A percentile compares a stretch with the other conserved stretches of the same genome.
Conservation (phyloP, 1,284 basidiomycete genomes). For the Pisolithus thermaeus region DNA sequence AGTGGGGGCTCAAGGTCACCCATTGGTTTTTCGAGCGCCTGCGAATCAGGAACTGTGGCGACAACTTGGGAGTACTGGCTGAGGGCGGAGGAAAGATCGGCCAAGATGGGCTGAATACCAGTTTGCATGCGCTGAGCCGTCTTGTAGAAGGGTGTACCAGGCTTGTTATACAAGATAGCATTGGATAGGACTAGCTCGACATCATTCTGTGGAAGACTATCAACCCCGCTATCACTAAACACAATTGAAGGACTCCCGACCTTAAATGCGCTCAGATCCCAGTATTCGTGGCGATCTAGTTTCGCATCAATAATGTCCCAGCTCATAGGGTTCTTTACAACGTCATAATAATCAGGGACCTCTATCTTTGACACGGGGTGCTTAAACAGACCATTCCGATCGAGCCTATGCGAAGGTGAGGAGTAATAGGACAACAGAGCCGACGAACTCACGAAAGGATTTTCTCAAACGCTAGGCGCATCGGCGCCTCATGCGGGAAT, state of each 20-base stretch:
- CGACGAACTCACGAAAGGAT: constrained; percentile 56
- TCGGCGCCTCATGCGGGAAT: constrained; percentile 57
- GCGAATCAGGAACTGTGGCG: neutral
- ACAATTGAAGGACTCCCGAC: constrained; percentile 34
- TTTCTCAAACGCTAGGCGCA: constrained; percentile 66
- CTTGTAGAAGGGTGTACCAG: constrained; percentile 69
- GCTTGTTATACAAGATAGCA: constrained; percentile 83
- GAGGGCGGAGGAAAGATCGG: constrained; percentile 42
- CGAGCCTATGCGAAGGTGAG: constrained; percentile 46
- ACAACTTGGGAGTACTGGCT: constrained; percentile 12
- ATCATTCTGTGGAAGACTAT: constrained; percentile 55
- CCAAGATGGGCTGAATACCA: constrained; percentile 53
- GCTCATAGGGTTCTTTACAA: constrained; percentile 86
- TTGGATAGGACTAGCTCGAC: constrained; percentile 81
- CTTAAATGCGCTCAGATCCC: constrained; percentile 70
- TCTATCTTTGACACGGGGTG: constrained; percentile 74
- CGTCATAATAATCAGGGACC: constrained; percentile 90
- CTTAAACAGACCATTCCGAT: constrained; percentile 71
- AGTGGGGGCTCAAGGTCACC: constrained; percentile 72
- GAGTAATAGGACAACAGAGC: neutral
- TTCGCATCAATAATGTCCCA: constrained; percentile 81
- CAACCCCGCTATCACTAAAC: neutral
- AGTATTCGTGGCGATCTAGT: constrained; percentile 75
- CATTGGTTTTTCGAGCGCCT: constrained; percentile 16
- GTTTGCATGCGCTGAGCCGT: constrained; percentile 67